Percentiles rank a stretch among this genome's conserved stretches.
Conservation (phyloP, 2,329 filamentous ascomycete species). For the Gaeumannomyces sp. region DNA sequence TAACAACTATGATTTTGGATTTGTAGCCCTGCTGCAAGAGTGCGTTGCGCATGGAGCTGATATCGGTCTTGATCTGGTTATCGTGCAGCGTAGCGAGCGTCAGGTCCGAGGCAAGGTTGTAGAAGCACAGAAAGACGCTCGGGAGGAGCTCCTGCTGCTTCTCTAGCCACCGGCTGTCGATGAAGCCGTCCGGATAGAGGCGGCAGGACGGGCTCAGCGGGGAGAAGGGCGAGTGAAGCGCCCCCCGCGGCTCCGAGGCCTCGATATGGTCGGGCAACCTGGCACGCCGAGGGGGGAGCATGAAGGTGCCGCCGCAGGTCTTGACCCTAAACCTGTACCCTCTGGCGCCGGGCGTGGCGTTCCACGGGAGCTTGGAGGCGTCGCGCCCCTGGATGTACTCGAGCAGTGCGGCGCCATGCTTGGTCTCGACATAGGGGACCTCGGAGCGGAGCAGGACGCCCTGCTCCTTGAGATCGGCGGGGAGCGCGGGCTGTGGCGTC, state of each 20-base stretch:
- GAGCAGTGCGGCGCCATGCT: conserved; percentile 59
- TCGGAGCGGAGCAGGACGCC: conserved; percentile 64
- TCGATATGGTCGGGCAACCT: conserved; percentile 46
- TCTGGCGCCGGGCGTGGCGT: conserved; percentile 42
- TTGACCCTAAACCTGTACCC: conserved; percentile 62
- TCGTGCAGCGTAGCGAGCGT: conserved; percentile 74
- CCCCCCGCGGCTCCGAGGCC: conserved; percentile 38
- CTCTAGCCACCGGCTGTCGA: conserved; percentile 73
- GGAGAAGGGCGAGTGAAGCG: conserved; percentile 87
- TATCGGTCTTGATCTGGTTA: conserved; percentile 80
- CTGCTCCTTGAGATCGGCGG: conserved; percentile 49
- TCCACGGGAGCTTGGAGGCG: conserved; percentile 61
- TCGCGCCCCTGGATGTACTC: conserved; percentile 61
- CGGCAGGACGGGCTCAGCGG: conserved; percentile 77
- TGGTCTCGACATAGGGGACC: conserved; percentile 58
- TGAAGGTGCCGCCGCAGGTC: conserved; percentile 63
- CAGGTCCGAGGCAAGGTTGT: conserved; percentile 65
- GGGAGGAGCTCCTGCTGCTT: conserved; percentile 87
- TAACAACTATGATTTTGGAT: conserved; percentile 67
- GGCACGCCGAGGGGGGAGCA: conserved; percentile 52
- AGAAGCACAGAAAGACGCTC: conserved; percentile 74
- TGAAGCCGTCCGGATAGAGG: conserved; percentile 83
- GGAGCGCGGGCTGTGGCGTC: conserved; percentile 34
- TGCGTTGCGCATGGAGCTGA: conserved; percentile 67
- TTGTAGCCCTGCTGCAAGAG: conserved; percentile 68